phyloP scores from a whole-genome alignment of 176 grass and related monocot species.

The Puccinellia tenuiflora region DNA sequence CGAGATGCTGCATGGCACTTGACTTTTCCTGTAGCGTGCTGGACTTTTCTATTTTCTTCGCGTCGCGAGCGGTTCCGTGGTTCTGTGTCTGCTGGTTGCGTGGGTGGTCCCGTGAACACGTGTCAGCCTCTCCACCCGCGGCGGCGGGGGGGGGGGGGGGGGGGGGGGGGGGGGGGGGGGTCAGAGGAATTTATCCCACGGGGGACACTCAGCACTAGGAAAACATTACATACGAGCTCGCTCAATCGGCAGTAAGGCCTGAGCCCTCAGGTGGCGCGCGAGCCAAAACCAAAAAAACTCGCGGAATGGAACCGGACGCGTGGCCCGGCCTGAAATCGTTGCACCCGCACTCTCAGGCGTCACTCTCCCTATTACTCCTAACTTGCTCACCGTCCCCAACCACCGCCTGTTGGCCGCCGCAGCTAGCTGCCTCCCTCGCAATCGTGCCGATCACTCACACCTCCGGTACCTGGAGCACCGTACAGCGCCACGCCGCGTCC shows the following conservation, averaged over 20 bases:
- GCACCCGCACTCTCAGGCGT: constrained; percentile 20
- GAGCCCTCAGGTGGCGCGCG: background rate
- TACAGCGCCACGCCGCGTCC: background rate
- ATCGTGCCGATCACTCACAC: constrained; percentile 15
- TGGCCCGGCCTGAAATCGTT: constrained; percentile 21
- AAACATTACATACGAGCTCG: background rate
- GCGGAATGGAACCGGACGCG: constrained; percentile 8
- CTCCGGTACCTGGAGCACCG: background rate
- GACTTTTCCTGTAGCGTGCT: too few relatives aligned
- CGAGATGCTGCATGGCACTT: too few relatives aligned
- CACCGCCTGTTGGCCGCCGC: constrained; percentile 16
- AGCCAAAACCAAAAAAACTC: background rate
- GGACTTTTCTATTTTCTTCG: too few relatives aligned
- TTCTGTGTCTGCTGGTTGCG: too few relatives aligned
- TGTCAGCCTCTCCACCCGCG: too few relatives aligned
- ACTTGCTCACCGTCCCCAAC: constrained; percentile 30
- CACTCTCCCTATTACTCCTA: background rate
- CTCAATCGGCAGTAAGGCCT: background rate
- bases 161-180: too few relatives aligned
- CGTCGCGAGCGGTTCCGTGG: too few relatives aligned
- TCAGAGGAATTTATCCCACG: too few relatives aligned
- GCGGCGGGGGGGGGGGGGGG: too few relatives aligned
- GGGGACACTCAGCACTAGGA: too few relatives aligned
- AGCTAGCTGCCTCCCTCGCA: background rate
- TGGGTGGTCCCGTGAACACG: too few relatives aligned